Evolutionary conservation across 495 filamentous ascomycete genomes (phyloP).

Genomic region (Neurospora africana): DNA sequence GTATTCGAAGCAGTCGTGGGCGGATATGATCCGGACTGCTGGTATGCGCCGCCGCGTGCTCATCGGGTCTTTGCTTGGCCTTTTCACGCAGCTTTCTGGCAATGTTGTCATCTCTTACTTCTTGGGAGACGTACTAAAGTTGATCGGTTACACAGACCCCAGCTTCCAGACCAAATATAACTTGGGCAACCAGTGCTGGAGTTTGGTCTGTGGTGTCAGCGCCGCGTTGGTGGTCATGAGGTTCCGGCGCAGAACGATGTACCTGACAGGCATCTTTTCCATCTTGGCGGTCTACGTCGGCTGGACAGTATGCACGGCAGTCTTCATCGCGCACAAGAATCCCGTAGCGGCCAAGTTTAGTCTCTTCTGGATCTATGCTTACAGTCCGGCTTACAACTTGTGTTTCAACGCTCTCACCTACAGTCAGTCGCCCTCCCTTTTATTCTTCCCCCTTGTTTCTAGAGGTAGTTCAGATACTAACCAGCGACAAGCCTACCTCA

Average conservation of each 20-base stretch:
- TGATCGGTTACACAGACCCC: slow-evolving; percentile 41
- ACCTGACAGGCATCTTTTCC: slow-evolving; percentile 43
- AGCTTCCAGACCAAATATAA: slow-evolving; percentile 45
- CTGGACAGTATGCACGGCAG: slow-evolving; percentile 48
- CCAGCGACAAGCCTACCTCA: slow-evolving; percentile 41
- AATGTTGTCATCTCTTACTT: slow-evolving; percentile 55
- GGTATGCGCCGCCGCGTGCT: slow-evolving; percentile 48
- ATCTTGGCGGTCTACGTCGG: slow-evolving; percentile 47
- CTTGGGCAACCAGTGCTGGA: slow-evolving; percentile 50
- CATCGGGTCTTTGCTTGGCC: slow-evolving; percentile 45
- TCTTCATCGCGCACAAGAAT: slow-evolving; percentile 25
- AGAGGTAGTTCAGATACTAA: background rate
- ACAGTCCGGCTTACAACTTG: slow-evolving; percentile 52
- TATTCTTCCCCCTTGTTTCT: background rate
- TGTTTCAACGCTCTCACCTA: slow-evolving; percentile 61
- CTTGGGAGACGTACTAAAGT: slow-evolving; percentile 39
- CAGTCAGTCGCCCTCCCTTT: slow-evolving; percentile 28
- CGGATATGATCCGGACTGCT: slow-evolving; percentile 41
- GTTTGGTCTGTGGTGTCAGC: slow-evolving; percentile 42
- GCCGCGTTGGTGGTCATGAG: slow-evolving; percentile 43
- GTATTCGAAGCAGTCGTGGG: slow-evolving; percentile 44
- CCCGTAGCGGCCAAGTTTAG: slow-evolving; percentile 33
- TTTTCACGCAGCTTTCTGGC: slow-evolving; percentile 56
- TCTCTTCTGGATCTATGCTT: slow-evolving; percentile 55
- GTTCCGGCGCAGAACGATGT: slow-evolving; percentile 50